A percentile compares a stretch with the other conserved stretches of the same genome.
Evolutionary conservation across 257 asterid genomes (phyloP).

Genomic region (Ocimum tenuiflorum): DNA sequence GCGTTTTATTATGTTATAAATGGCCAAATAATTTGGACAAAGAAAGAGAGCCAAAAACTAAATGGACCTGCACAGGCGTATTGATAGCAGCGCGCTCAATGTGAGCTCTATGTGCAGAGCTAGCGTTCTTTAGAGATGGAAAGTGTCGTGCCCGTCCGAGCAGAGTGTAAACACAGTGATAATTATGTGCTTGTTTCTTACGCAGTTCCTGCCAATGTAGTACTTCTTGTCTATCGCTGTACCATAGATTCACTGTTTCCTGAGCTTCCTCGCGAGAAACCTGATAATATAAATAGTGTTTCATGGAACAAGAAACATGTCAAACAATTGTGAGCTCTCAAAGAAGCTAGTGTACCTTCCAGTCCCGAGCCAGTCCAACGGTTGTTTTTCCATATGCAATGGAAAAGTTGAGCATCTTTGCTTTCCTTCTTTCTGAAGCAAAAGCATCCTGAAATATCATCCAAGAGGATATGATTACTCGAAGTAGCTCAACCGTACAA

Average conservation of each 20-base stretch:
- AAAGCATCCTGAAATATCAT: conserved; percentile 65
- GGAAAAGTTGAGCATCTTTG: conserved; percentile 98
- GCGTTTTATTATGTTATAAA: no score
- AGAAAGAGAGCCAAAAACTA: no score
- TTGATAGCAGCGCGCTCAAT: conserved; percentile 97
- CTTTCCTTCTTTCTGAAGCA: conserved; percentile 95
- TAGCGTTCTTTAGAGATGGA: conserved; percentile 60
- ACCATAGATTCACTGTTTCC: conserved; percentile 90
- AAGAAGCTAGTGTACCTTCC: conserved; percentile 57
- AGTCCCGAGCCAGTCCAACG: conserved; percentile 87
- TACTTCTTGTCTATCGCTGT: conserved; percentile 90
- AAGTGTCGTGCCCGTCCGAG: conserved; percentile 86
- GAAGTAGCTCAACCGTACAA: conserved; percentile 1
- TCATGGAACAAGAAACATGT: background rate
- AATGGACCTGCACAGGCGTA: conserved; percentile 85
- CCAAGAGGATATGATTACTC: background rate
- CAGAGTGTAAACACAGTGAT: conserved; percentile 55
- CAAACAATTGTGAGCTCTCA: background rate
- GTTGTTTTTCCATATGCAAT: conserved; percentile 93
- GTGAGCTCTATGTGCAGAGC: conserved; percentile 54
- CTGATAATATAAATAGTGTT: conserved; percentile 32
- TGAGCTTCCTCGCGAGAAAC: conserved; percentile 90
- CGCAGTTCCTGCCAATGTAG: conserved; percentile 74
- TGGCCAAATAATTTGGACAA: no score
- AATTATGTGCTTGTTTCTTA: conserved; percentile 54